These are phyloP conservation scores for Globisporangium perplexum DNA, from an alignment of 352 stramenopile species.

Conservation along the genomic window DNA sequence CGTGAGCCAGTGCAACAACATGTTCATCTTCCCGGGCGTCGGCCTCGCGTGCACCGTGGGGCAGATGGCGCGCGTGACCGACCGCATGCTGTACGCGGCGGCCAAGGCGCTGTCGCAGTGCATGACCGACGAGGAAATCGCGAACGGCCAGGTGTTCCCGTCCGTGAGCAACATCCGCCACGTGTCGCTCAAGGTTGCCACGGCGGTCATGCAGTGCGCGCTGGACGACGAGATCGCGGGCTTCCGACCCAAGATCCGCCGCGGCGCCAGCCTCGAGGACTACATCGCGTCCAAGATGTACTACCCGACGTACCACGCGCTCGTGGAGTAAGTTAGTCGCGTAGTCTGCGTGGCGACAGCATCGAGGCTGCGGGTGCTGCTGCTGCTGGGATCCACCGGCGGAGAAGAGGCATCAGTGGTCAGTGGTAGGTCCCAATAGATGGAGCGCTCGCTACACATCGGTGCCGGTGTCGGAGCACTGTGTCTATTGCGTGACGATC, in stretches of 20 bases:
- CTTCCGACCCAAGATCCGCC: slow-evolving; percentile 65
- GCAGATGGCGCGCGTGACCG: slow-evolving; percentile 74
- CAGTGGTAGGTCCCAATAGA: neutral
- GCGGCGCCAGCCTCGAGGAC: slow-evolving; percentile 71
- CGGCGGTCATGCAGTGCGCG: slow-evolving; percentile 88
- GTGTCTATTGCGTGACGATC: neutral
- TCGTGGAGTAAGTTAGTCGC: slow-evolving; percentile 79
- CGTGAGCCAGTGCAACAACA: slow-evolving; percentile 93
- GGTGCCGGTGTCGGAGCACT: neutral
- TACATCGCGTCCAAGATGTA: slow-evolving; percentile 95
- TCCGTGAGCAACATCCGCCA: slow-evolving; percentile 90
- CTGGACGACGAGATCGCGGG: slow-evolving; percentile 85
- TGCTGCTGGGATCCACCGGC: neutral
- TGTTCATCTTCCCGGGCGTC: slow-evolving; percentile 98
- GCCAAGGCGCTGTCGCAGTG: slow-evolving; percentile 92
- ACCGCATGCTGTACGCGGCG: slow-evolving; percentile 95
- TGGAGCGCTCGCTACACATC: neutral
- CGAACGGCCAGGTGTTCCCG: slow-evolving; percentile 92
- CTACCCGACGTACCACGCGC: slow-evolving; percentile 90
- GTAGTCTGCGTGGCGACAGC: neutral
- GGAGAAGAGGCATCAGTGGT: neutral
- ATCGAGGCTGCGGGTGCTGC: neutral
- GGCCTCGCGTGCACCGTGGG: slow-evolving; percentile 89
- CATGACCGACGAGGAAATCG: slow-evolving; percentile 90
- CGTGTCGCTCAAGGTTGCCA: slow-evolving; percentile 91